Percentiles rank a stretch among this genome's conserved stretches.
phyloP scores from a whole-genome alignment of 345 rosid species.

The Acer saccharum region DNA sequence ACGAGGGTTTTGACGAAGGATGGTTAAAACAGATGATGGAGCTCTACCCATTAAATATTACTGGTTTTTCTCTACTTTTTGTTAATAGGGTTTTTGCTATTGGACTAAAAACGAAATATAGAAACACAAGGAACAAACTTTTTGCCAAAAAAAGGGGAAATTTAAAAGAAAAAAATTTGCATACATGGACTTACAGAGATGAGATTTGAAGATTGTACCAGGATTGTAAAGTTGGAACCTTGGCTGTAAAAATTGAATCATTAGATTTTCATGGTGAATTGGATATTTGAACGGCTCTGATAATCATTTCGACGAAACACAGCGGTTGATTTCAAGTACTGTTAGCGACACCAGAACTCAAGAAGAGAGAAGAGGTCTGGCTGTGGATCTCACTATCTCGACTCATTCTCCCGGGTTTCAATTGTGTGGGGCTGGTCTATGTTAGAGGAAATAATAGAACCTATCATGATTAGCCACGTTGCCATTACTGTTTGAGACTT shows the following conservation, averaged over 20 bases:
- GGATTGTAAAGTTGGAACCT: neutral
- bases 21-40: conserved; percentile 26
- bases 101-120: neutral
- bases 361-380: neutral
- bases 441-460: too few species aligned
- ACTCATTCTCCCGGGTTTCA: too few species aligned
- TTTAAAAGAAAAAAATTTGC: neutral
- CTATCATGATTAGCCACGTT: neutral
- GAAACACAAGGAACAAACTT: neutral
- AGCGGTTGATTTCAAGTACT: neutral
- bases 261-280: neutral
- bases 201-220: neutral
- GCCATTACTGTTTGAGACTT: neutral
- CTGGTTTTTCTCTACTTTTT: neutral
- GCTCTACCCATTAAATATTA: conserved; percentile 40
- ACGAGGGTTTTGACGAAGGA: conserved; percentile 33
- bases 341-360: neutral
- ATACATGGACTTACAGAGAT: conserved; percentile 3
- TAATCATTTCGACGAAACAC: neutral
- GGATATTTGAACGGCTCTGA: neutral
- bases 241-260: neutral
- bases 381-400: neutral
- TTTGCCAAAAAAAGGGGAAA: neutral
- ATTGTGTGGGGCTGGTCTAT: too few species aligned
- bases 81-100: neutral